phyloP scores from a whole-genome alignment of 805 yeast genomes.

The Debaryomyces hansenii region DNA sequence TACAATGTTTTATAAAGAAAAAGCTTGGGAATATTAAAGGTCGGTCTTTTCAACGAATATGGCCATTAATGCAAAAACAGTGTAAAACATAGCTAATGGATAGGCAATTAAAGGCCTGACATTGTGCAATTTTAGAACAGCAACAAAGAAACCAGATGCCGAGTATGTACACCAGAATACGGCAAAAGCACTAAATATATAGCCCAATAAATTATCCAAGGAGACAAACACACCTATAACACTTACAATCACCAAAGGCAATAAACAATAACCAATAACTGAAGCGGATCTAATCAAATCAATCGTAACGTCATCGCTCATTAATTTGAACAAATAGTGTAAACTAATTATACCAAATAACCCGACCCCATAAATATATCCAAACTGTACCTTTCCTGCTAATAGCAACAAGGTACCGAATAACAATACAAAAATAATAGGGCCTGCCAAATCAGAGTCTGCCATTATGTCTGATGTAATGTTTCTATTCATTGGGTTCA shows the following conservation, averaged over 20 bases:
- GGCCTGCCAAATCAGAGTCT: conserved; percentile 95
- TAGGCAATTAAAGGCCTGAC: conserved; percentile 91
- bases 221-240: conserved; percentile 66
- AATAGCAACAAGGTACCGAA: conserved; percentile 81
- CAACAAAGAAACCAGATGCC: conserved; percentile 88
- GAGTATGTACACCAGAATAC: conserved; percentile 92
- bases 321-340: conserved; percentile 80
- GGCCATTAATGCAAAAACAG: conserved; percentile 94
- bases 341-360: conserved; percentile 83
- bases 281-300: conserved; percentile 77
- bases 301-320: conserved; percentile 66
- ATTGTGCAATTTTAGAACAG: conserved; percentile 77
- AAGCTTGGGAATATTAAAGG: neutral
- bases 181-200: conserved; percentile 60
- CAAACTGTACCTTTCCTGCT: conserved; percentile 94
- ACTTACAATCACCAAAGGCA: conserved; percentile 81
- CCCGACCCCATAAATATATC: conserved; percentile 95
- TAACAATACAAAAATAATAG: conserved; percentile 79
- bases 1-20: neutral
- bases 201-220: conserved; percentile 75
- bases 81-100: conserved; percentile 86
- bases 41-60: conserved; percentile 60
- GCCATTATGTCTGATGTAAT: conserved; percentile 73
- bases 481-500: conserved; percentile 66
- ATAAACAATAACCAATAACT: conserved; percentile 88